phyloP scores from a whole-genome alignment of 805 yeast genomes.

The Metschnikowia kunwiensis region DNA sequence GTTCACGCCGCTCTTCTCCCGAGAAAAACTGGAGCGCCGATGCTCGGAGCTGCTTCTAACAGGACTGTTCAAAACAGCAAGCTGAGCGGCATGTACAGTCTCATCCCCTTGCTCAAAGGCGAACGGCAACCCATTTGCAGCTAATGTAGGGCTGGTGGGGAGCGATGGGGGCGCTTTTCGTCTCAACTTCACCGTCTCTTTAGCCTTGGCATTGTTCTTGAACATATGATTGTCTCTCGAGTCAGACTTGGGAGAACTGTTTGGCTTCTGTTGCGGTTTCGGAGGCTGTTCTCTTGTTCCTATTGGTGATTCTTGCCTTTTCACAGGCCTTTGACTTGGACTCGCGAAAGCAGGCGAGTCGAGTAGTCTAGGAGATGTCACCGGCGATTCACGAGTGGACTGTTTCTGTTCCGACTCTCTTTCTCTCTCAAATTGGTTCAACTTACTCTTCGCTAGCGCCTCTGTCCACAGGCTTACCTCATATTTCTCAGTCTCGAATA shows the following conservation, averaged over 20 bases:
- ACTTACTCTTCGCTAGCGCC: constrained; percentile 20
- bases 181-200: constrained; percentile 2
- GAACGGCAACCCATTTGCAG: constrained; percentile 5
- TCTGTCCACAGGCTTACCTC: constrained; percentile 52
- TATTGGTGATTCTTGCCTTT: constrained; percentile 3
- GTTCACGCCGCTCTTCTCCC: constrained; percentile 19
- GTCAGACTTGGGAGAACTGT: constrained; percentile 13
- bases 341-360: constrained; percentile 13
- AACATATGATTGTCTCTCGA: background rate
- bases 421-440: constrained; percentile 22
- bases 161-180: constrained; percentile 36
- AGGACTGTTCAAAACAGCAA: constrained; percentile 39
- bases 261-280: constrained; percentile 16
- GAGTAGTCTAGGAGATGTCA: constrained; percentile 9
- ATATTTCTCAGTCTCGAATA: constrained; percentile 52
- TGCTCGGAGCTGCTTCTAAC: constrained; percentile 21
- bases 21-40: constrained; percentile 38
- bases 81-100: constrained; percentile 42
- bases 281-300: constrained; percentile 12
- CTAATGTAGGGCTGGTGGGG: constrained; percentile 7
- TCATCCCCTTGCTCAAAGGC: constrained; percentile 22
- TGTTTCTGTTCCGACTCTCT: constrained; percentile 8
- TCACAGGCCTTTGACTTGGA: constrained; percentile 7
- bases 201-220: background rate
- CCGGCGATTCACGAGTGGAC: constrained; percentile 2